Conservation (phyloP, 1,284 basidiomycete genomes). For the Tylopilus sp. region DNA sequence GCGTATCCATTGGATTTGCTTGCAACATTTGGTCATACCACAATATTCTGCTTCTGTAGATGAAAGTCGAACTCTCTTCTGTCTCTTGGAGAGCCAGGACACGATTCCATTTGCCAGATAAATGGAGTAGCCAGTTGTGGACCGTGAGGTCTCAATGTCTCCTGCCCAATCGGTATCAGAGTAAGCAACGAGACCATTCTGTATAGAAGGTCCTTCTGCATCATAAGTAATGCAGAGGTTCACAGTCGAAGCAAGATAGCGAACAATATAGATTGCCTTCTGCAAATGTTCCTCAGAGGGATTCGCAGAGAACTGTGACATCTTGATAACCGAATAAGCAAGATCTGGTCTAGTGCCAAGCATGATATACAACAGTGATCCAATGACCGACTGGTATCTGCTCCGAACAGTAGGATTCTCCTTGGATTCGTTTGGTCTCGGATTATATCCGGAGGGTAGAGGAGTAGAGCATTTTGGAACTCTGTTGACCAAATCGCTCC, state of each 20-base stretch:
- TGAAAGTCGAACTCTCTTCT: too few relatives aligned
- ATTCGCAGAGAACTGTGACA: conserved; percentile 8
- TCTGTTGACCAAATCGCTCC: background rate
- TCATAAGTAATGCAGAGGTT: too few relatives aligned
- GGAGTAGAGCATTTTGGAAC: background rate
- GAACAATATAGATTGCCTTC: background rate
- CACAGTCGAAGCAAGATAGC: background rate
- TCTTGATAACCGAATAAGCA: conserved; percentile 1
- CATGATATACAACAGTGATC: conserved; percentile 6
- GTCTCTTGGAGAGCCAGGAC: too few relatives aligned
- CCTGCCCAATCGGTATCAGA: too few relatives aligned
- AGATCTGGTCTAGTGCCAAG: conserved; percentile 2
- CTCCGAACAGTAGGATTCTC: background rate
- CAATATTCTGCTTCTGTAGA: too few relatives aligned
- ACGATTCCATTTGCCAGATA: too few relatives aligned
- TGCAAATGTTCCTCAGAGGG: conserved; percentile 1
- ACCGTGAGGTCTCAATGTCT: too few relatives aligned
- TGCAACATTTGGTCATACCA: too few relatives aligned
- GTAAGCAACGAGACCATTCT: too few relatives aligned
- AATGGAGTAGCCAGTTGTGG: too few relatives aligned
- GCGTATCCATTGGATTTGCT: too few relatives aligned
- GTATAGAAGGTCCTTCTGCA: too few relatives aligned
- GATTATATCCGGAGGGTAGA: background rate
- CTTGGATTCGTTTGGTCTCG: background rate
- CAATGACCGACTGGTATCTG: background rate